phyloP scores from a whole-genome alignment of 371 early-diverging fungal genomes.

The Gilbertella persicaria region DNA sequence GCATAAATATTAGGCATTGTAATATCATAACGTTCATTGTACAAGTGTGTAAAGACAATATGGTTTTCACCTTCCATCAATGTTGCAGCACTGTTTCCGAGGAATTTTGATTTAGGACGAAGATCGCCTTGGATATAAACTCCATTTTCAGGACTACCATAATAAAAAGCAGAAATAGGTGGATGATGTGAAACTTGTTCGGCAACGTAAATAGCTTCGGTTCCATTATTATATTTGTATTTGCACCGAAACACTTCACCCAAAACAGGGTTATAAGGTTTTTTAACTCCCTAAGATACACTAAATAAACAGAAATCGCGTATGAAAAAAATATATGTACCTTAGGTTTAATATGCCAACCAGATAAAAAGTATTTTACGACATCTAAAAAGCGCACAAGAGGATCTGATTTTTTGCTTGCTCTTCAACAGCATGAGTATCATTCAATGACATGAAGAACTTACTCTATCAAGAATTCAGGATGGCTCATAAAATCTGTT shows the following conservation, averaged over 20 bases:
- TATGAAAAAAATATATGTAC: conserved; percentile 37
- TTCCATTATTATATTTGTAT: conserved; percentile 72
- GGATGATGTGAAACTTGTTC: conserved; percentile 98
- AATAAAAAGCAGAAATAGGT: conserved; percentile 87
- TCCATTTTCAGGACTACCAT: conserved; percentile 80
- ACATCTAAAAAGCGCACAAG: conserved; percentile 80
- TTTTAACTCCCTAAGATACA: conserved; percentile 21
- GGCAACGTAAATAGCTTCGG: conserved; percentile 79
- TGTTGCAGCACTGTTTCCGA: conserved; percentile 91
- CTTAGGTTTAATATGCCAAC: conserved; percentile 95
- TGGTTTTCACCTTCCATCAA: conserved; percentile 84
- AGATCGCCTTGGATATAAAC: conserved; percentile 82
- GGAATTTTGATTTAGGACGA: conserved; percentile 84
- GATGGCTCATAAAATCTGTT: conserved; percentile 94
- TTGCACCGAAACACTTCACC: conserved; percentile 91
- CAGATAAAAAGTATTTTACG: conserved; percentile 86
- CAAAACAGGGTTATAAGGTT: conserved; percentile 88
- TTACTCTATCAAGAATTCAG: conserved; percentile 83
- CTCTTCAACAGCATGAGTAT: conserved; percentile 35
- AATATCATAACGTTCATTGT: conserved; percentile 77
- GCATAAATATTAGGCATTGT: conserved; percentile 64
- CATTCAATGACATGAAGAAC: neutral
- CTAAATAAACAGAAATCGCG: neutral
- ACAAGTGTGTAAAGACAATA: conserved; percentile 65
- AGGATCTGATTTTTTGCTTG: conserved; percentile 69